These are phyloP conservation scores for Neonectria punicea DNA, from an alignment of 2,329 filamentous ascomycete species.

Conservation along the genomic window DNA sequence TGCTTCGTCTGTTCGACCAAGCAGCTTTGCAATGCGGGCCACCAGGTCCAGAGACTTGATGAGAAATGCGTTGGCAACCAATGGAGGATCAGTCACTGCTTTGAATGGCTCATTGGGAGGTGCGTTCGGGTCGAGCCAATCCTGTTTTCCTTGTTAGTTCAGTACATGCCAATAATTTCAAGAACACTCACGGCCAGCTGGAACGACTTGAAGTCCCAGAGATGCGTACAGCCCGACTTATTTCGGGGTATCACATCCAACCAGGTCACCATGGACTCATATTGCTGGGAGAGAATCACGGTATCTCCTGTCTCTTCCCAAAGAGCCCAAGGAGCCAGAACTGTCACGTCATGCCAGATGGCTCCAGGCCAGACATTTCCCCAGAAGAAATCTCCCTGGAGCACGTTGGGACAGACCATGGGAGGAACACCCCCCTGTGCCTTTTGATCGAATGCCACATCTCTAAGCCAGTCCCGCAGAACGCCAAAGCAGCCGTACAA, in stretches of 20 bases:
- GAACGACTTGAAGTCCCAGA: slow-evolving; percentile 49
- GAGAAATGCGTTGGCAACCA: slow-evolving; percentile 60
- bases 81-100: slow-evolving; percentile 52
- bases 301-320: slow-evolving; percentile 53
- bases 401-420: slow-evolving; percentile 33
- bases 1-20: slow-evolving; percentile 41
- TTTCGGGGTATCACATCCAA: slow-evolving; percentile 47
- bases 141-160: slow-evolving; percentile 44
- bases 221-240: slow-evolving; percentile 47
- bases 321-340: slow-evolving; percentile 54
- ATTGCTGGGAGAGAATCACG: slow-evolving; percentile 51
- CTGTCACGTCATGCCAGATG: slow-evolving; percentile 57
- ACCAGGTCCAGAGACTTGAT: slow-evolving; percentile 54
- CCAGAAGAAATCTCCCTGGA: slow-evolving; percentile 25
- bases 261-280: slow-evolving; percentile 53
- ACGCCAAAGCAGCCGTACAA: slow-evolving; percentile 61
- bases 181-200: slow-evolving; percentile 35
- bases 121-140: slow-evolving; percentile 61
- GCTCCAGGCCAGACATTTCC: slow-evolving; percentile 44
- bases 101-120: slow-evolving; percentile 52
- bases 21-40: slow-evolving; percentile 46
- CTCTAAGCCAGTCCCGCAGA: slow-evolving; percentile 52
- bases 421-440: slow-evolving; percentile 32
- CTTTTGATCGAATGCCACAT: slow-evolving; percentile 36
- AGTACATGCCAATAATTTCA: fast-evolving